Base-by-base conservation (phyloP, 176 grass and related monocot genomes). In the Rhynchospora pubera region DNA sequence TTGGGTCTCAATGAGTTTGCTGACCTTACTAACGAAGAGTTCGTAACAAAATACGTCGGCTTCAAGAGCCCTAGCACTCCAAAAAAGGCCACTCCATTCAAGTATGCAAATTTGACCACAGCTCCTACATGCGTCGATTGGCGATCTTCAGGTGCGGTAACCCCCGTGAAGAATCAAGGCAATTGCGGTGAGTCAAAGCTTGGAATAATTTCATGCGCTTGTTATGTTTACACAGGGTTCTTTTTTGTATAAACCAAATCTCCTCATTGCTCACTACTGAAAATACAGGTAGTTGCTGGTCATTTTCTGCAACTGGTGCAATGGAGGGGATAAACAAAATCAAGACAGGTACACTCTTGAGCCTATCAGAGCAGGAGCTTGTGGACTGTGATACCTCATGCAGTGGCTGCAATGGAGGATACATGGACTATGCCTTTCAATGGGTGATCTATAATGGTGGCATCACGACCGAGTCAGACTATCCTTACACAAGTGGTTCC, bases 361-460 rank as follows among this genome's bases (percentile, higher is more conserved):
- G 75, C n/a, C 51, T 93, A 32, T 93, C 91, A 11, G 91, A 93
- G 86, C 91, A 93, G 85, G 91, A 93, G 86, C 87, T 93, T n/a
- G 91, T 93, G 2, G 91, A 93, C 84, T 93, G 91, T 52, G 91
- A 93, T 83, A 93, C 89, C 47, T 91, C 84, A 30, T 93, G 91
- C 58, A 93, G 91, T 47, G 91, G 91, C 3, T 93, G 91, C 87
- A 91, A 93, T 81, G 91, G 91, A 39, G 34, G 34, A 39, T 39
- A 39, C 34, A 39, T 39, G 34, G 34, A 39, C 34, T 39, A 39
- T 39, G 34, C 34, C 34, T 39, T 39, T 39, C 34, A 39, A 39
- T 39, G 34, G 34, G 34, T 39, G 34, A 39, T 50, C 30, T 88
- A 87, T 39, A 93, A 93, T 14, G 91, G 89, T 19, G 91, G 91